Evolutionary conservation across 495 filamentous ascomycete genomes (phyloP).

Genomic region (Penicillium daleae): DNA sequence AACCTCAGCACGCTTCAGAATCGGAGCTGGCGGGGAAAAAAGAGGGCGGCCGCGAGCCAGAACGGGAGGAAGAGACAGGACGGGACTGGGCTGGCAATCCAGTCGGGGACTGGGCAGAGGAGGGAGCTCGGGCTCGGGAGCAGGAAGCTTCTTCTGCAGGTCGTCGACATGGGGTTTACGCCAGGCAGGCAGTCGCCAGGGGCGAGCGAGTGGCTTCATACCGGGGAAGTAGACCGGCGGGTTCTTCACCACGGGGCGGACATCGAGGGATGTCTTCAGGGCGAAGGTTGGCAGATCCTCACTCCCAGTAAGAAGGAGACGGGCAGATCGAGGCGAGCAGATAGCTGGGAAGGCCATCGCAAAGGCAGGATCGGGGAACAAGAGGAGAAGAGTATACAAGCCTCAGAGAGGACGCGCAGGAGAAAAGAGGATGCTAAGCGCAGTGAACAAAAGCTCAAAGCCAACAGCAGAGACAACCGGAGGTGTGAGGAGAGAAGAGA

Average conservation of each 20-base stretch:
- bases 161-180: neutral
- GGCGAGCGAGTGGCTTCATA: neutral
- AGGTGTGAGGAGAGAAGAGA: slow-evolving; percentile 3
- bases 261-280: neutral
- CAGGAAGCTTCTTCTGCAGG: neutral
- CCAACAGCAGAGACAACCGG: neutral
- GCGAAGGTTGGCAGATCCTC: neutral
- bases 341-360: slow-evolving; percentile 4
- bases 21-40: neutral
- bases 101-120: neutral
- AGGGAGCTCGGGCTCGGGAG: neutral
- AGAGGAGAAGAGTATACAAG: neutral
- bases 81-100: neutral
- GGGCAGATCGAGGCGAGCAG: slow-evolving; percentile 7
- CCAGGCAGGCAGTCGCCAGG: neutral
- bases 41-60: neutral
- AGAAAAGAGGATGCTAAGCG: neutral
- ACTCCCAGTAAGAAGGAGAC: neutral
- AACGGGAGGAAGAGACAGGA: neutral
- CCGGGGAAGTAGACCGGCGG: neutral
- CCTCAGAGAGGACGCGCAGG: slow-evolving; percentile 3
- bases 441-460: slow-evolving; percentile 1
- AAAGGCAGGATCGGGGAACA: neutral
- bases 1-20: slow-evolving; percentile 1
- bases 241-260: neutral